Conservation (phyloP, 192 early-diverging fungal species). For the Haplosporangium gracile region DNA sequence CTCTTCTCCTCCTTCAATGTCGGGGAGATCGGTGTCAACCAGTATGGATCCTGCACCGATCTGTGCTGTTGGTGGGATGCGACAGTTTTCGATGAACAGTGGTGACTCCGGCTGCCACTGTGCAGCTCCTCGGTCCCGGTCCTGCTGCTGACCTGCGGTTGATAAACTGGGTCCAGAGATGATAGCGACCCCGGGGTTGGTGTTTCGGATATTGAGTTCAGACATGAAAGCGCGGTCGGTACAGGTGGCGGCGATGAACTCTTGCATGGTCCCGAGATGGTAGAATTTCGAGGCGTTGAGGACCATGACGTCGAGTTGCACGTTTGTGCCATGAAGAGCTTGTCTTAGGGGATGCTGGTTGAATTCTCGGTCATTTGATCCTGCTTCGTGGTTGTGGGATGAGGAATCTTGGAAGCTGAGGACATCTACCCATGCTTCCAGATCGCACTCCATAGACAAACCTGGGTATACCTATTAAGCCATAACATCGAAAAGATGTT, state of each 20-base stretch:
- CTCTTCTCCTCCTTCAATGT: neutral
- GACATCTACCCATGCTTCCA: constrained; percentile 61
- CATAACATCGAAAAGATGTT: too few relatives aligned
- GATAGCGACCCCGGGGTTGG: neutral
- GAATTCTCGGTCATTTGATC: neutral
- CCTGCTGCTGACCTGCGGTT: neutral
- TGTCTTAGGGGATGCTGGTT: constrained; percentile 2
- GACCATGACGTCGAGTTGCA: constrained; percentile 49
- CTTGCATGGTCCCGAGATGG: constrained; percentile 58
- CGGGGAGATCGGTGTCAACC: constrained; percentile 24
- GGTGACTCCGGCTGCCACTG: neutral
- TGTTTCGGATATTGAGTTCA: constrained; percentile 34
- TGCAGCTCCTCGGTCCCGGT: neutral
- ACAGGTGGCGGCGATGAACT: constrained; percentile 42
- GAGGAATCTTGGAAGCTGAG: constrained; percentile 31
- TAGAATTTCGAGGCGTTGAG: constrained; percentile 59
- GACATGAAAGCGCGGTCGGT: constrained; percentile 36
- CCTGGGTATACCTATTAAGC: constrained; percentile 4
- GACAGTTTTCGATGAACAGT: constrained; percentile 22
- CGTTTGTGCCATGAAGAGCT: constrained; percentile 13
- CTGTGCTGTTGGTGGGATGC: neutral
- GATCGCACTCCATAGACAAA: constrained; percentile 34
- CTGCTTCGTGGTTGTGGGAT: neutral
- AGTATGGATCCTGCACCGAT: constrained; percentile 32
- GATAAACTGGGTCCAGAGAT: neutral